Evolutionary conservation across 495 filamentous ascomycete species (phyloP).

Genomic region (Lophiotrema nucula): DNA sequence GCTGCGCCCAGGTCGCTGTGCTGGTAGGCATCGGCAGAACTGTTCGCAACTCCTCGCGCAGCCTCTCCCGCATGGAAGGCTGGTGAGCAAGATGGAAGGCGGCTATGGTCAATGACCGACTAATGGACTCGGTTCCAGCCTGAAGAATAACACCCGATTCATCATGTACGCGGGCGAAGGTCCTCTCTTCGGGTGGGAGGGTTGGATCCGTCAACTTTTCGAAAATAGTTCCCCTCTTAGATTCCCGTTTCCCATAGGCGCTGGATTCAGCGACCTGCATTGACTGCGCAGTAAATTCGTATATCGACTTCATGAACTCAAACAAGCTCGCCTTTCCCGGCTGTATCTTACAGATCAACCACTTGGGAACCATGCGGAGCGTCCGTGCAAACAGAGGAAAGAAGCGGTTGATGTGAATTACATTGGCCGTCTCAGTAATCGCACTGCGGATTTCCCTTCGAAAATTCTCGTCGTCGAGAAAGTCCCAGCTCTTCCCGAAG

Average conservation of each 20-base stretch:
- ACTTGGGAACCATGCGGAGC: not conserved
- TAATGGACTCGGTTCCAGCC: conserved; percentile 16
- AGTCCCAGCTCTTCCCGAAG: conserved; percentile 41
- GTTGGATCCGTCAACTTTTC: not conserved
- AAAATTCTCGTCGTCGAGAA: conserved; percentile 32
- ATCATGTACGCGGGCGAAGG: conserved; percentile 1
- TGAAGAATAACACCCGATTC: conserved; percentile 7
- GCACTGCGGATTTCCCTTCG: conserved; percentile 24
- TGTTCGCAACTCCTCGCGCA: not conserved
- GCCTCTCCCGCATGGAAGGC: not conserved
- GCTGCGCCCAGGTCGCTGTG: not conserved
- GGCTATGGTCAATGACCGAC: not conserved
- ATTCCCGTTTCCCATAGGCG: too few species aligned
- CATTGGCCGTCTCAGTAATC: not conserved
- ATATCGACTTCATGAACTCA: not conserved
- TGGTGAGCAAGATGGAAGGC: not conserved
- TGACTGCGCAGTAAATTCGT: not conserved
- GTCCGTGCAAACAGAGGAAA: not conserved
- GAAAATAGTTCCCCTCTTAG: not conserved
- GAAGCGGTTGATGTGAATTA: not conserved
- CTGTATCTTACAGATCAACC: not conserved
- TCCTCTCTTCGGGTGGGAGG: conserved; percentile 5
- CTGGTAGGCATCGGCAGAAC: not conserved
- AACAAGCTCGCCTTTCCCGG: not conserved
- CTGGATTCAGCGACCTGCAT: not conserved